These are phyloP conservation scores for Epichloe coenophiala DNA, from an alignment of 2,329 filamentous ascomycete genomes.

Conservation along the genomic window DNA sequence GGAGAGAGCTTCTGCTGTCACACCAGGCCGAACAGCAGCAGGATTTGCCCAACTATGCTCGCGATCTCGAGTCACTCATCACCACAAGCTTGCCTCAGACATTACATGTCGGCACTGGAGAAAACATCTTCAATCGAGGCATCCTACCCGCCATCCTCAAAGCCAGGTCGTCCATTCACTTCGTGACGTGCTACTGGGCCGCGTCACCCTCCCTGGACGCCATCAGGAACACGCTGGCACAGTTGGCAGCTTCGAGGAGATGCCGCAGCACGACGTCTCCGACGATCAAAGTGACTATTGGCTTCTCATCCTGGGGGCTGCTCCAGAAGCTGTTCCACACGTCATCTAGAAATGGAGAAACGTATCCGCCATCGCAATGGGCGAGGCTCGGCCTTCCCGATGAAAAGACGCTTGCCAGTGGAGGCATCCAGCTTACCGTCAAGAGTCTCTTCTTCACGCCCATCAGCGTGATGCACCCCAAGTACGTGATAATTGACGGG, in stretches of 20 bases:
- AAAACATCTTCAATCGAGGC: slow-evolving; percentile 38
- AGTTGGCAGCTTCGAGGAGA: slow-evolving; percentile 37
- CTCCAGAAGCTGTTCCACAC: slow-evolving; percentile 66
- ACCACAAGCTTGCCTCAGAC: slow-evolving; percentile 31
- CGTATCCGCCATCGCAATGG: slow-evolving; percentile 50
- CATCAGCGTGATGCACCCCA: slow-evolving; percentile 79
- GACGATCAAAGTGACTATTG: slow-evolving; percentile 50
- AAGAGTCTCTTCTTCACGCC: slow-evolving; percentile 71
- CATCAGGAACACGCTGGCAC: slow-evolving; percentile 42
- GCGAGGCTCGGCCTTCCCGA: slow-evolving; percentile 49
- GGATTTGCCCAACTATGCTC: slow-evolving; percentile 35
- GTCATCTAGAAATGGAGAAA: slow-evolving; percentile 44
- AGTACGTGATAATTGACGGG: slow-evolving; percentile 65
- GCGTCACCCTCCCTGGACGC: slow-evolving; percentile 45
- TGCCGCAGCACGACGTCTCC: slow-evolving; percentile 11
- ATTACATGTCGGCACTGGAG: slow-evolving; percentile 44
- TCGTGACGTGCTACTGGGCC: slow-evolving; percentile 78
- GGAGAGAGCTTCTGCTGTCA: slow-evolving; percentile 20
- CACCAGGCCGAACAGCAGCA: slow-evolving; percentile 20
- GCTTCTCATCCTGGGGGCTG: slow-evolving; percentile 61
- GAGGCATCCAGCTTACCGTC: slow-evolving; percentile 52
- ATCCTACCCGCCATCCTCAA: slow-evolving; percentile 48
- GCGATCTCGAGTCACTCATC: slow-evolving; percentile 31
- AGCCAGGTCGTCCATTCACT: slow-evolving; percentile 51
- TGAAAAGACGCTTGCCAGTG: slow-evolving; percentile 33